A percentile compares a stretch with the other conserved stretches of the same genome.
phyloP scores from a whole-genome alignment of 73 alveolate genomes.

The Tetrahymena elliotti region DNA sequence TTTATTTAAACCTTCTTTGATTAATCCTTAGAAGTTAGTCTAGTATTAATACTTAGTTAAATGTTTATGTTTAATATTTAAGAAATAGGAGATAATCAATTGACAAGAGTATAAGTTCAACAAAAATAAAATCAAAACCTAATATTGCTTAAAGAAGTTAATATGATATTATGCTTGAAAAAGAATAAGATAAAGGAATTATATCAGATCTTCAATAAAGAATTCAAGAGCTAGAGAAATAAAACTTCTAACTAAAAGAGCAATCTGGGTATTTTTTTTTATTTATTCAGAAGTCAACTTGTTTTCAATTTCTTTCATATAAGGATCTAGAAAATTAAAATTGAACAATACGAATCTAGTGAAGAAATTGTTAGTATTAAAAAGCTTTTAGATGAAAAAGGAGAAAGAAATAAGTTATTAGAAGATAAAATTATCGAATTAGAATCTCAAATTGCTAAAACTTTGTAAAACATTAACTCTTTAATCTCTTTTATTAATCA shows the following conservation, averaged over 20 bases:
- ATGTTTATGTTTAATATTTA: not conserved
- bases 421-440: not conserved
- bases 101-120: not conserved
- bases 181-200: not conserved
- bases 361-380: not conserved
- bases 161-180: not conserved
- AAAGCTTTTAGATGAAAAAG: not conserved
- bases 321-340: not conserved
- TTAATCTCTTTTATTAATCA: no score
- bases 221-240: not conserved
- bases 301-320: not conserved
- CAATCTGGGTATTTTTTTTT: not conserved
- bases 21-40: no score
- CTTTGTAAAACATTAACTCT: no score
- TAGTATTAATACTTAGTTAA: no score
- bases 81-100: not conserved
- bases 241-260: not conserved
- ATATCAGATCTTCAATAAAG: not conserved
- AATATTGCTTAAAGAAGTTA: not conserved
- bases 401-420: not conserved
- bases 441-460: not conserved
- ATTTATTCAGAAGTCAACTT: not conserved
- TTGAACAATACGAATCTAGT: not conserved
- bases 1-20: no score
- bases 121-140: not conserved